Evolutionary conservation across 371 early-diverging fungal genomes (phyloP).

Genomic region (Mucor circinelloides): DNA sequence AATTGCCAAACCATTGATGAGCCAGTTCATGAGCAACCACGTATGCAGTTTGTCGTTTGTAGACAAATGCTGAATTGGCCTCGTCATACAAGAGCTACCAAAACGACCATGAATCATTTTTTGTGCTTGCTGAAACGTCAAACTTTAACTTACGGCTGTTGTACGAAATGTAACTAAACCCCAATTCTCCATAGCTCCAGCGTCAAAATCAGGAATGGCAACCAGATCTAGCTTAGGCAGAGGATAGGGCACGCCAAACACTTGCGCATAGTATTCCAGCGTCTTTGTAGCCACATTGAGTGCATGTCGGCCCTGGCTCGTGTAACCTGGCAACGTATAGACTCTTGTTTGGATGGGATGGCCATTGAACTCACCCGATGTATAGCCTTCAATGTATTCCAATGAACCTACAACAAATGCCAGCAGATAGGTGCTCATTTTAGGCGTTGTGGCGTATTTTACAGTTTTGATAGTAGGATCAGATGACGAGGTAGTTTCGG

Average conservation of each 20-base stretch:
- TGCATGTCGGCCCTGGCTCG: constrained; percentile 77
- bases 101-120: neutral
- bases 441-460: constrained; percentile 80
- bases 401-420: constrained; percentile 92
- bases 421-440: constrained; percentile 92
- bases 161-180: constrained; percentile 93
- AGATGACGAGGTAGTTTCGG: constrained; percentile 27
- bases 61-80: constrained; percentile 57
- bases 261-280: constrained; percentile 79
- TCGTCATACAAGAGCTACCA: constrained; percentile 68
- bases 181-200: constrained; percentile 96
- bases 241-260: constrained; percentile 88
- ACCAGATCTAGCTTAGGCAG: constrained; percentile 88
- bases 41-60: constrained; percentile 81
- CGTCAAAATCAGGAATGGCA: constrained; percentile 89
- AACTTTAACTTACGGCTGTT: constrained; percentile 37
- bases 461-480: constrained; percentile 43
- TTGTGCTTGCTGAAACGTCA: neutral
- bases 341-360: constrained; percentile 72
- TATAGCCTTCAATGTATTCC: constrained; percentile 80
- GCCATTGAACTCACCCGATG: constrained; percentile 65
- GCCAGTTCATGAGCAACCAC: constrained; percentile 94
- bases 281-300: constrained; percentile 72
- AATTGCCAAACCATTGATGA: constrained; percentile 98
- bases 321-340: constrained; percentile 74